These are phyloP conservation scores for Teratosphaeria pseudoeucalypti DNA, from an alignment of 2,329 filamentous ascomycete genomes.

Conservation along the genomic window DNA sequence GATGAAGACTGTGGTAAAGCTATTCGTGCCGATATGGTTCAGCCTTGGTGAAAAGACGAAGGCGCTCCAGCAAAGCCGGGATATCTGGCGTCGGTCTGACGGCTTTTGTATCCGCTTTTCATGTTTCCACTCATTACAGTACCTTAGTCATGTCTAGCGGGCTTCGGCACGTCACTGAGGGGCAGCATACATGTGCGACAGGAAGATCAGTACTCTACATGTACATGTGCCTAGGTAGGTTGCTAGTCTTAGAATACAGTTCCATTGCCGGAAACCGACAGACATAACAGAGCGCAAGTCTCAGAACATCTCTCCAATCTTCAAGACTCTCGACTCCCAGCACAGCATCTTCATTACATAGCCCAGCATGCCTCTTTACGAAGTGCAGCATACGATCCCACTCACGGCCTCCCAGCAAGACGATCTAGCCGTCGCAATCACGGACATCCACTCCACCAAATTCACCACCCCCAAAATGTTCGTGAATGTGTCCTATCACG, in stretches of 20 bases:
- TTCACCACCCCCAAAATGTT: slow-evolving; percentile 35
- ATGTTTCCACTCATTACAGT: neutral
- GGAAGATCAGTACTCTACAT: neutral
- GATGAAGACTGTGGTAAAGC: slow-evolving; percentile 31
- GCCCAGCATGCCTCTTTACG: slow-evolving; percentile 35
- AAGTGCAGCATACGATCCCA: slow-evolving; percentile 29
- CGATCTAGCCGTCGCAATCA: slow-evolving; percentile 31
- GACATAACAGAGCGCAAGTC: neutral
- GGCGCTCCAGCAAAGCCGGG: neutral
- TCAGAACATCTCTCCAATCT: neutral
- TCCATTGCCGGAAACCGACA: neutral
- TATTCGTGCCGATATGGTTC: slow-evolving; percentile 25
- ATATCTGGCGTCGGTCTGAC: neutral
- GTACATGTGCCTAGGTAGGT: no score
- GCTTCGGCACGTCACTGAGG: neutral
- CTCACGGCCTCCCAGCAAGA: slow-evolving; percentile 27
- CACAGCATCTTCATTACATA: neutral
- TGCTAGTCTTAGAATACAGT: neutral
- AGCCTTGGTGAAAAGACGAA: slow-evolving; percentile 26
- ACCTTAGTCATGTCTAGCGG: neutral
- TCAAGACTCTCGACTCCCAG: neutral
- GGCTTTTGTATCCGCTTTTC: neutral
- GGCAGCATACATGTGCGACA: neutral
- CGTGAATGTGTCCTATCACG: slow-evolving; percentile 34
- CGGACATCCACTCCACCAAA: slow-evolving; percentile 30